Evolutionary conservation across 2,329 filamentous ascomycete genomes (phyloP).

Genomic region (Aschersonia sp.): DNA sequence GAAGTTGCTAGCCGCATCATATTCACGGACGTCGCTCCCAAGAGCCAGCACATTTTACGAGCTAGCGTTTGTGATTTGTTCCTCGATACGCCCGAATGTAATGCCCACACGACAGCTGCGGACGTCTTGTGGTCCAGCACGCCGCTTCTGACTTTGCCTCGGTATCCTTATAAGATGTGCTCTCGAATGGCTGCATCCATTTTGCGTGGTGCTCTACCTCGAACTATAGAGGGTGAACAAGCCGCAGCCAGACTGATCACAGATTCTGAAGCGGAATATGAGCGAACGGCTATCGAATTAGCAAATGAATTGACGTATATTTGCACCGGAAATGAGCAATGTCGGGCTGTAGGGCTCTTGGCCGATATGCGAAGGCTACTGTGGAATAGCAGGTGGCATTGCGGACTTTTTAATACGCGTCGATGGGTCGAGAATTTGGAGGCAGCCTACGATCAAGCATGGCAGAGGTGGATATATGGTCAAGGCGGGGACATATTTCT

Average conservation of each 20-base stretch:
- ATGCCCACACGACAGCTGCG: conserved; percentile 92
- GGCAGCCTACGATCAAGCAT: conserved; percentile 74
- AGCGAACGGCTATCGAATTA: conserved; percentile 57
- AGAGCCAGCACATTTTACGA: conserved; percentile 82
- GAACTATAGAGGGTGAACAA: conserved; percentile 45
- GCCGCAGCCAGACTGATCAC: conserved; percentile 68
- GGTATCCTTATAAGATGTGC: conserved; percentile 98
- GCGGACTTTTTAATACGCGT: conserved; percentile 78
- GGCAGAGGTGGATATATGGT: conserved; percentile 74
- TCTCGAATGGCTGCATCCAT: conserved; percentile 96
- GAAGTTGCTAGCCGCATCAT: conserved; percentile 77
- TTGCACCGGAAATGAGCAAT: conserved; percentile 25
- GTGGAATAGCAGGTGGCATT: conserved; percentile 72
- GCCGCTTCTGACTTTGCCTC: conserved; percentile 74
- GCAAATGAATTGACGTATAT: conserved; percentile 49
- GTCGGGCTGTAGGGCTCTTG: conserved; percentile 51
- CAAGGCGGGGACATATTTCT: conserved; percentile 91
- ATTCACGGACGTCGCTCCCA: conserved; percentile 94
- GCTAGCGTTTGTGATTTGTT: conserved; percentile 90
- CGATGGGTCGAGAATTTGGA: conserved; percentile 88
- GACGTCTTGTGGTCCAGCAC: conserved; percentile 96
- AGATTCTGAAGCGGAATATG: conserved; percentile 66
- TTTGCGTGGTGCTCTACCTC: conserved; percentile 74
- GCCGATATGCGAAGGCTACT: conserved; percentile 67
- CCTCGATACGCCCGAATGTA: conserved; percentile 93